Evolutionary conservation across 2,329 filamentous ascomycete genomes (phyloP).

Genomic region (Zymoseptoria passerinii): DNA sequence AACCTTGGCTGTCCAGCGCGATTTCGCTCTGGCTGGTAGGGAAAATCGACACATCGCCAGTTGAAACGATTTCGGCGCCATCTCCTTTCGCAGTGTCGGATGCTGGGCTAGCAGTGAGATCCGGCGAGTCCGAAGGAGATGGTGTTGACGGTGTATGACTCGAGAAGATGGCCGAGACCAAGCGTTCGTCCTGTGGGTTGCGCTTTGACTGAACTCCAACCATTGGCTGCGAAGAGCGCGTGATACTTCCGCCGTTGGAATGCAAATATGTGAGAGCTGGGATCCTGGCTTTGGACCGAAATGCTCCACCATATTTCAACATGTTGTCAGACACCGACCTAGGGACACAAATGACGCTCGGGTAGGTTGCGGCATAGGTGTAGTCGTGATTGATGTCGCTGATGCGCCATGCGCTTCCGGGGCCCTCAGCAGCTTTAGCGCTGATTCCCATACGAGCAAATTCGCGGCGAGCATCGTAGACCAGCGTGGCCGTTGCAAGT

Average conservation of each 20-base stretch:
- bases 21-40: constrained; percentile 13
- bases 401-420: constrained; percentile 69
- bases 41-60: constrained; percentile 3
- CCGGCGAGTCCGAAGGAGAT: constrained; percentile 4
- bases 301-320: constrained; percentile 83
- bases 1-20: constrained; percentile 10
- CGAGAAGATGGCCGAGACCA: constrained; percentile 86
- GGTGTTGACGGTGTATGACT: constrained; percentile 37
- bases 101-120: background rate
- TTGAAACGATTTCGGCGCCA: background rate
- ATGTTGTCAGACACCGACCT: constrained; percentile 92
- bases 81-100: background rate
- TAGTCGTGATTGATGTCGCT: constrained; percentile 87
- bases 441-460: constrained; percentile 82
- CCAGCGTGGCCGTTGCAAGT: constrained; percentile 64
- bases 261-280: constrained; percentile 92
- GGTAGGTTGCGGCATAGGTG: constrained; percentile 87
- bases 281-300: constrained; percentile 81
- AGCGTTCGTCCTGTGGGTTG: constrained; percentile 90
- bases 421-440: constrained; percentile 58
- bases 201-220: constrained; percentile 74
- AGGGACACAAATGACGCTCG: constrained; percentile 74
- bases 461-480: constrained; percentile 81
- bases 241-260: constrained; percentile 94
- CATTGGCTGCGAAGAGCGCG: constrained; percentile 83